Evolutionary conservation across 2,329 filamentous ascomycete genomes (phyloP), one percentile per base, ranked within the genome.

Genomic region (Alternaria dauci): DNA sequence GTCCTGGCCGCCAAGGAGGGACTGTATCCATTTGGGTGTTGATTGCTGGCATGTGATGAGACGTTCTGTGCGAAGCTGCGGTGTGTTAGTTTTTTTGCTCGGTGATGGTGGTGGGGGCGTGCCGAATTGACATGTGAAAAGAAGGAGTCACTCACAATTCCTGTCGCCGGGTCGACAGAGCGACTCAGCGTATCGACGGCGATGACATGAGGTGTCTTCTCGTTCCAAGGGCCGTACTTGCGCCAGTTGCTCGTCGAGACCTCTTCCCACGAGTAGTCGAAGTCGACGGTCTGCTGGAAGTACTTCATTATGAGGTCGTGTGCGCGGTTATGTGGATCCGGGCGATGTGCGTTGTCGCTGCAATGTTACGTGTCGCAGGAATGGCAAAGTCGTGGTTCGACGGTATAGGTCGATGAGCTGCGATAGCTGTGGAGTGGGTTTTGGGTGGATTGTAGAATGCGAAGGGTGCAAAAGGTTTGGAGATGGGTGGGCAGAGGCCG

Each of bases 171-270:
- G 73, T 91, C 88, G 39, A 92, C 82, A 9, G 79, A 79, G 65
- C 95, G 91, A 54, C 89, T 90, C 72, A 99, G 81, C 14, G 94
- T 98, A 82, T 99, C 95, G 74, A 98, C 95, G 69, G 93, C 94
- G 68, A 96, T 89, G 69, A 99, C 95, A 80, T 99, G 95, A 41
- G 93, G 92, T n/a, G 92, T 94, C 82, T 97, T 95, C 80, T 97
- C 91, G 84, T 99, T 99, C 94, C 95, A 98, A 20, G 94, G 94
- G 75, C 93, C 96, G 82, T 99, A 99, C 81, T 99, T 99, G 71
- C 89, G 91, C 95, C 95, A 99, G 86, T 99, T 99, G 78, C 92
- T 93, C 14, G 93, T 93, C 26, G 93, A 97, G 36, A 99, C 95
- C 80, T 98, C 94, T 76, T 97, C 93, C 95, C 95, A 99, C 46